These are phyloP conservation scores for Vaccinium macrocarpon DNA, from an alignment of 148 eudicot genomes.

Conservation along the genomic window DNA sequence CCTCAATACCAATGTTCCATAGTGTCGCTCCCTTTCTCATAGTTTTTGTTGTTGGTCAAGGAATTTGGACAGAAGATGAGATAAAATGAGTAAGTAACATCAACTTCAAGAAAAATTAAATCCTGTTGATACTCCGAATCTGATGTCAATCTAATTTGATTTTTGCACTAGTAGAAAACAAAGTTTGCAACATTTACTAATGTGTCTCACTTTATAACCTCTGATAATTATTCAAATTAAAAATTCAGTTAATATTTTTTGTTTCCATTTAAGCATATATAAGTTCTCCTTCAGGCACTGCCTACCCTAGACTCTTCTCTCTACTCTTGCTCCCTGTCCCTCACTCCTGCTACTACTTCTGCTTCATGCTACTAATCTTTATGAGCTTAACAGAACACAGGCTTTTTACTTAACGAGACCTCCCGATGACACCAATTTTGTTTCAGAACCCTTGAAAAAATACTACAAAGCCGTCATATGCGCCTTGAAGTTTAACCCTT, in stretches of 20 bases:
- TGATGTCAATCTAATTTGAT: background rate
- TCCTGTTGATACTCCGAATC: background rate
- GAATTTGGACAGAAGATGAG: background rate
- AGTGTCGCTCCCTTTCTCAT: background rate
- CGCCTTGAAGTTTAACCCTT: background rate
- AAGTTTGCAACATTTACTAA: background rate
- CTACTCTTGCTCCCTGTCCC: background rate
- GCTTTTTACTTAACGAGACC: background rate
- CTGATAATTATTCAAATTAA: background rate
- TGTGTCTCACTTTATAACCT: background rate
- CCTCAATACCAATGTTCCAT: background rate
- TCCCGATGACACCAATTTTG: background rate
- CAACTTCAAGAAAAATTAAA: background rate
- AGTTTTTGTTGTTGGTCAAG: background rate
- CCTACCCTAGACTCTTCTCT: background rate
- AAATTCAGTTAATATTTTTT: background rate
- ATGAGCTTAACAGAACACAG: background rate
- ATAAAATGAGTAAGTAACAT: background rate
- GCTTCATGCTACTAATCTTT: background rate
- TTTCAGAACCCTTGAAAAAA: background rate
- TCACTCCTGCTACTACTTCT: background rate
- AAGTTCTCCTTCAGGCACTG: background rate
- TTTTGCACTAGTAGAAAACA: background rate
- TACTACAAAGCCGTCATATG: background rate
- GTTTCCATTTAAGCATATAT: background rate